Base-by-base conservation (phyloP, 495 filamentous ascomycete species). In the Aspergillus nidulans region DNA sequence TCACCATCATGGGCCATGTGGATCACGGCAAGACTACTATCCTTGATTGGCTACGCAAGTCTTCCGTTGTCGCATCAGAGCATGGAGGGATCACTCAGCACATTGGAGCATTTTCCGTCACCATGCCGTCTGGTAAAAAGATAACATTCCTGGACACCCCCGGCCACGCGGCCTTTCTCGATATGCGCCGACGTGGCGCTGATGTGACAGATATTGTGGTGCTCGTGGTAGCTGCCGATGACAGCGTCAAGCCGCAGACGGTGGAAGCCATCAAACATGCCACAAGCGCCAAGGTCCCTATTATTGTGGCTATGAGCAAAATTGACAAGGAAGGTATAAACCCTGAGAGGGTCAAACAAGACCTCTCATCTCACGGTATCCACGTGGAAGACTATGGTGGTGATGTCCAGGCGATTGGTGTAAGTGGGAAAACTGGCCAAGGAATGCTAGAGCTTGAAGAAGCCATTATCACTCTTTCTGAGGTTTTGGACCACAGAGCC, bases 1-100 rank as follows among this genome's bases (percentile, higher is more conserved):
- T 99, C 38, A 99, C 95, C 13, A 97, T 99, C 66, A 99, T 99
- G 95, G 95, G 95, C 6, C 95, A 99, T 60, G 95, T 99, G 61
- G 95, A 99, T 66, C 95, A 99, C 68, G 95, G 95, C 25, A 99
- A 99, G 75, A 99, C 95, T 0, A 97, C 95, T 0, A 82, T 99
- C 26, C 77, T 99, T 8, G 95, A 99, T 59, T 97, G 85, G 75
- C 77, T 99, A 26, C 90, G 95, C 12, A 92, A 96, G 59, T 92
- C 91, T 4, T 95, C 91, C 1, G 85, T 97, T 28, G 95, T 85
- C 18, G 89, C 87, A 2, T 82, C 86, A 42, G 95, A 99, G 66
- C 90, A 96, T 61, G 95, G 95, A 53, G 95, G 95, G 36, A 99
- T 99, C 62, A 99, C 95, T 0, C 95, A 99, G 69, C 95, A 97